Evolutionary conservation across 2,329 filamentous ascomycete genomes (phyloP).

Genomic region (Cytospora piceicola): DNA sequence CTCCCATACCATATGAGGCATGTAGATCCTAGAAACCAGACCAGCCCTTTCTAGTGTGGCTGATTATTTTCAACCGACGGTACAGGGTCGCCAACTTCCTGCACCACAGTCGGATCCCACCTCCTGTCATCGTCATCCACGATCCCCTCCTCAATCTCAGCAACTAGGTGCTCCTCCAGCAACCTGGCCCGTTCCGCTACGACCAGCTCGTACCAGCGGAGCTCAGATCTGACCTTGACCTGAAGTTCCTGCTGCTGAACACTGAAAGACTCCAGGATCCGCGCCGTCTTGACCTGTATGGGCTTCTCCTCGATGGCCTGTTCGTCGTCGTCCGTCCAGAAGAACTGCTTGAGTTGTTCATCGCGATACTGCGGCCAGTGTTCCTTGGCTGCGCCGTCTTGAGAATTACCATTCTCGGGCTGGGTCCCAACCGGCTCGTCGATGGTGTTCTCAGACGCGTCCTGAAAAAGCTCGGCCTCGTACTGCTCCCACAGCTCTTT

Average conservation of each 20-base stretch:
- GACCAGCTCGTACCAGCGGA: conserved; percentile 52
- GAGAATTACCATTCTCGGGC: conserved; percentile 46
- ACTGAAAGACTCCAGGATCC: conserved; percentile 36
- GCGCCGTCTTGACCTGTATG: conserved; percentile 45
- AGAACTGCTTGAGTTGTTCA: conserved; percentile 45
- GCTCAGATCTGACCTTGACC: conserved; percentile 47
- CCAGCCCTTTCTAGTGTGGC: neutral
- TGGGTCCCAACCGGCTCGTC: conserved; percentile 24
- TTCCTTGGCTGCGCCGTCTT: conserved; percentile 38
- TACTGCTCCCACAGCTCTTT: conserved; percentile 46
- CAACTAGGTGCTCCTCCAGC: conserved; percentile 46
- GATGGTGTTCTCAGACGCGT: neutral
- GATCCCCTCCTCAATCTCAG: conserved; percentile 48
- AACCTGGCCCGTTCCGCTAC: conserved; percentile 48
- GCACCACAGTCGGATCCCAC: conserved; percentile 26
- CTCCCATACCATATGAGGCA: too few relatives aligned
- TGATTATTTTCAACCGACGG: conserved; percentile 16
- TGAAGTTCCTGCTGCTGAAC: conserved; percentile 40
- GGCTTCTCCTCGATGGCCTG: conserved; percentile 46
- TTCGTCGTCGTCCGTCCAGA: conserved; percentile 45
- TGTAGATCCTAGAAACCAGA: neutral
- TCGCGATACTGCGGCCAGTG: conserved; percentile 36
- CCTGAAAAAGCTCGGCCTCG: conserved; percentile 25
- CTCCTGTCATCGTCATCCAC: conserved; percentile 26
- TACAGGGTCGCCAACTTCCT: conserved; percentile 19